phyloP scores from a whole-genome alignment of 306 rosid genomes.

The Cucurbita maxima region DNA sequence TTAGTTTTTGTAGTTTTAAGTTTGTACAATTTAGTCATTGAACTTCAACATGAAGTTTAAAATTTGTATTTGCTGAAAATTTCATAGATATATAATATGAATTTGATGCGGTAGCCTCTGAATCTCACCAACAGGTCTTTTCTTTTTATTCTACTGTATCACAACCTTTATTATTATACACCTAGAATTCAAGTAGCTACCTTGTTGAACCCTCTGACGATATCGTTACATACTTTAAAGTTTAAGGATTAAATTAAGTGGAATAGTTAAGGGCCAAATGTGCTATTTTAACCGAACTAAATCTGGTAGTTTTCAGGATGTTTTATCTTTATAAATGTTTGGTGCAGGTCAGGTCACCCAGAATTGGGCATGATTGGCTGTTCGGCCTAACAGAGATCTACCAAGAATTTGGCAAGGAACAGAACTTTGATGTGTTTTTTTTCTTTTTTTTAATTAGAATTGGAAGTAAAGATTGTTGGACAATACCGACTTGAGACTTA shows the following conservation, averaged over 20 bases:
- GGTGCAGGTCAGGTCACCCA: slow-evolving; percentile 26
- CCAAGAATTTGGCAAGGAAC: slow-evolving; percentile 3
- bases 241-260: too few species aligned
- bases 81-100: not conserved
- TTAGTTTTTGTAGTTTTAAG: not conserved
- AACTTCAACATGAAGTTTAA: not conserved
- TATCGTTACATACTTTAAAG: too few species aligned
- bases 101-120: not conserved
- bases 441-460: slow-evolving; percentile 5
- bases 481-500: slow-evolving; percentile 13
- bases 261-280: too few species aligned
- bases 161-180: not conserved
- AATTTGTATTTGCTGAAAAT: not conserved
- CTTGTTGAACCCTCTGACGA: too few species aligned
- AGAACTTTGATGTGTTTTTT: slow-evolving; percentile 6
- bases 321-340: not conserved
- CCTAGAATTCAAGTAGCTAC: not conserved
- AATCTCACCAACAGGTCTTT: not conserved
- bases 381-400: not conserved
- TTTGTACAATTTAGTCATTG: not conserved
- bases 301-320: not conserved
- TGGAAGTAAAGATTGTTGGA: slow-evolving; percentile 29
- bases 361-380: not conserved
- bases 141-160: not conserved
- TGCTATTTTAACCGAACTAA: not conserved